Base-by-base conservation (phyloP, 768 basidiomycete species). In the Tricholoma saponaceum region DNA sequence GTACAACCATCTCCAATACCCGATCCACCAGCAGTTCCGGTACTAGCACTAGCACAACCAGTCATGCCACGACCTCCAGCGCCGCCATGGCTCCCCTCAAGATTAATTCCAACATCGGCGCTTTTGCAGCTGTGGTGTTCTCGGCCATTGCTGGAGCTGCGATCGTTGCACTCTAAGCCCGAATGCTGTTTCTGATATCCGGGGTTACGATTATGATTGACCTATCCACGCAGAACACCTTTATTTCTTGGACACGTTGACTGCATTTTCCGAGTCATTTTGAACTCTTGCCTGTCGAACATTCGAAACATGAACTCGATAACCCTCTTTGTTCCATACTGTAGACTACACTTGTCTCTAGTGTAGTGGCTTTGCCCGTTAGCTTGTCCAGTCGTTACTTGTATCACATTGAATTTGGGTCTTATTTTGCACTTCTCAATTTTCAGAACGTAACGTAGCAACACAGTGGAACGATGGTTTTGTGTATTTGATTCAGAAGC, bases 61-160 rank as follows among this genome's bases (percentile, higher is more conserved):
- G 61, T n/a, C 51, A 56, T 5, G 46, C 55, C 3, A 44, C 74
- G 4, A 49, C 70, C 20, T 62, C 70, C 50, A 69, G 30, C 47
- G 69, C 68, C 30, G 73, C 69, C 43, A 63, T 72, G 13, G 59
- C 68, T 18, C 69, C 73, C 16, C 64, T 71, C 60, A 77, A 71
- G 58, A 61, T 74, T 41, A 62, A 62, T 52, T 62, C 56, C 54
- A 75, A 70, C 50, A 59, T 67, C 51, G 75, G 71, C 44, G 69
- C 72, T 12, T 50, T 70, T 25, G 74, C 71, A 2, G 73, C 69
- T 13, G 65, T 75, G 6, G 62, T 78, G 20, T 64, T 82, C 33
- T 80, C 82, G 18, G 78, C 73, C 0, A 64, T 79, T 37, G 83
- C 78, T 37, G 84, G 84, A 37, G 80, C 72, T 22, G 80, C 67